Percentiles rank a stretch among this genome's conserved stretches.
These are phyloP conservation scores for Entrophospora sp. DNA, from an alignment of 192 early-diverging fungal species.

Conservation along the genomic window DNA sequence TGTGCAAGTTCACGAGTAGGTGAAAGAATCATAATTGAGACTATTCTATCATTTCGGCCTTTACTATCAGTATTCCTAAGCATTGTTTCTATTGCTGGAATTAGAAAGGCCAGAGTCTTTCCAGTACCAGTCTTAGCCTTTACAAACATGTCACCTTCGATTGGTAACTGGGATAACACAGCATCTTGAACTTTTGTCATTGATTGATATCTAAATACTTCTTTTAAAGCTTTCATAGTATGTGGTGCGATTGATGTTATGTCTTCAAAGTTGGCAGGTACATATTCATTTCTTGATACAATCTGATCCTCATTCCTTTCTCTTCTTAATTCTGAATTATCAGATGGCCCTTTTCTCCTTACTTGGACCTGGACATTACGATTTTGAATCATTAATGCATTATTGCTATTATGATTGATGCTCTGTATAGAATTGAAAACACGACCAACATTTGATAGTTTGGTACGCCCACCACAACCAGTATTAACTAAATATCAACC, in stretches of 20 bases:
- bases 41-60: conserved; percentile 34
- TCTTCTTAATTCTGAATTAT: not conserved
- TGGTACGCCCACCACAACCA: no score
- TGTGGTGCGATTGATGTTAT: conserved; percentile 35
- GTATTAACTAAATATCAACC: no score
- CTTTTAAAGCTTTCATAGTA: conserved; percentile 49
- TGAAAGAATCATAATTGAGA: conserved; percentile 69
- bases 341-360: not conserved
- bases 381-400: no score
- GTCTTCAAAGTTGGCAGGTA: conserved; percentile 45
- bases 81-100: conserved; percentile 75
- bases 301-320: not conserved
- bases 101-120: conserved; percentile 92
- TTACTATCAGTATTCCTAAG: conserved; percentile 37
- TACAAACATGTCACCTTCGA: conserved; percentile 76
- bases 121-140: conserved; percentile 97
- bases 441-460: no score
- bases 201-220: conserved; percentile 60
- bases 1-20: conserved; percentile 89
- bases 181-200: conserved; percentile 82
- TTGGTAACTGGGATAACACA: conserved; percentile 65
- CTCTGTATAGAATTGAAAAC: no score
- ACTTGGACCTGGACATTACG: no score
- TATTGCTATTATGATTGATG: no score
- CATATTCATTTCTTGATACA: conserved; percentile 24